phyloP scores from a whole-genome alignment of 1,284 basidiomycete genomes.

The Ceratobasidium sp. region DNA sequence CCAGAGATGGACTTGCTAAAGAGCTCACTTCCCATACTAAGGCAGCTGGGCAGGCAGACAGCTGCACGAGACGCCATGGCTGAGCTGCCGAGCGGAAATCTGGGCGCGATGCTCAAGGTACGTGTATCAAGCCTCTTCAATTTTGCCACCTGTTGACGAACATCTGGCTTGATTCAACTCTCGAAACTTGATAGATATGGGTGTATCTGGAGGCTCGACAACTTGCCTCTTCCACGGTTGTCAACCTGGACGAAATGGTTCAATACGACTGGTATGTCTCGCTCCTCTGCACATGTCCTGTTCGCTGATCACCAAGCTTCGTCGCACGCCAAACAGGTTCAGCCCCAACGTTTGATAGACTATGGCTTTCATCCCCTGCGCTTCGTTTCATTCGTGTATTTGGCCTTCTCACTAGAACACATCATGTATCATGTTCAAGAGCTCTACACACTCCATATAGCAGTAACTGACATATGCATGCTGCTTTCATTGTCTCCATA shows the following conservation, averaged over 20 bases:
- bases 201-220: conserved; percentile 90
- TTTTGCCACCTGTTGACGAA: conserved; percentile 21
- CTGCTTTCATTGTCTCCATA: not conserved
- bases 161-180: conserved; percentile 16
- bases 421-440: not conserved
- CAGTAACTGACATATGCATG: not conserved
- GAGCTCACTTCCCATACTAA: conserved; percentile 87
- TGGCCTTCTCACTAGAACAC: not conserved
- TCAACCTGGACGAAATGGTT: conserved; percentile 80
- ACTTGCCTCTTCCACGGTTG: conserved; percentile 78
- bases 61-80: conserved; percentile 75
- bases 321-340: not conserved
- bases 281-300: not conserved
- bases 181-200: conserved; percentile 71
- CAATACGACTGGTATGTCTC: conserved; percentile 76
- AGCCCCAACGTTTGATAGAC: conserved; percentile 35
- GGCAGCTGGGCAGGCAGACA: conserved; percentile 90
- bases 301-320: not conserved
- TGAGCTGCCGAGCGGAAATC: conserved; percentile 70
- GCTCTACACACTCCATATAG: not conserved
- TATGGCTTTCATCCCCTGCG: not conserved
- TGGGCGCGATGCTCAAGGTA: conserved; percentile 88
- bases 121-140: conserved; percentile 47
- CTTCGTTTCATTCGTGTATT: not conserved
- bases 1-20: conserved; percentile 94